A percentile compares a stretch with the other conserved stretches of the same genome.
Evolutionary conservation across 169 alveolate species (phyloP).

Genomic region (Neospora caninum): DNA sequence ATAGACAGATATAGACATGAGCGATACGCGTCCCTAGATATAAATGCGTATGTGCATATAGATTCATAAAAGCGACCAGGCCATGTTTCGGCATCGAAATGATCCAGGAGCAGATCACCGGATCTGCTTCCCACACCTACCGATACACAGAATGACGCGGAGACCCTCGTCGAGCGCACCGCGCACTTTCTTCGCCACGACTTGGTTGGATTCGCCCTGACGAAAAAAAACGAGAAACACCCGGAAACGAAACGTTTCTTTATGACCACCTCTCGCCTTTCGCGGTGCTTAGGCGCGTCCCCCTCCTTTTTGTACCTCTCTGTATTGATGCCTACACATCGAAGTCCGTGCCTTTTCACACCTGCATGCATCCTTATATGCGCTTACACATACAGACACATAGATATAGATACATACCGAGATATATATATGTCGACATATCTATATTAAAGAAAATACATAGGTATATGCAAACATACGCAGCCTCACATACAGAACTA

Average conservation of each 20-base stretch:
- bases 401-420: neutral
- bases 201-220: constrained; percentile 91
- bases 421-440: neutral
- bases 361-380: too few relatives aligned
- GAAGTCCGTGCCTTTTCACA: too few relatives aligned
- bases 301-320: too few relatives aligned
- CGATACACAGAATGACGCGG: constrained; percentile 93
- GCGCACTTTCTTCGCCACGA: constrained; percentile 91
- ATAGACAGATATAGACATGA: neutral
- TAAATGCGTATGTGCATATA: too few relatives aligned
- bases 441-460: too few relatives aligned
- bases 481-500: too few relatives aligned
- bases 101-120: too few relatives aligned
- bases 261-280: neutral
- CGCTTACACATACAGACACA: neutral
- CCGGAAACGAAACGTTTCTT: neutral
- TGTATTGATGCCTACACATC: too few relatives aligned
- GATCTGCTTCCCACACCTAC: neutral
- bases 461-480: too few relatives aligned
- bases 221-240: neutral
- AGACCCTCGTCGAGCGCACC: constrained; percentile 76
- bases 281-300: too few relatives aligned
- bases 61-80: too few relatives aligned
- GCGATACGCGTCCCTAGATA: neutral
- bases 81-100: too few relatives aligned